phyloP scores from a whole-genome alignment of 2,329 filamentous ascomycete species.

The Diplocarpon mali region DNA sequence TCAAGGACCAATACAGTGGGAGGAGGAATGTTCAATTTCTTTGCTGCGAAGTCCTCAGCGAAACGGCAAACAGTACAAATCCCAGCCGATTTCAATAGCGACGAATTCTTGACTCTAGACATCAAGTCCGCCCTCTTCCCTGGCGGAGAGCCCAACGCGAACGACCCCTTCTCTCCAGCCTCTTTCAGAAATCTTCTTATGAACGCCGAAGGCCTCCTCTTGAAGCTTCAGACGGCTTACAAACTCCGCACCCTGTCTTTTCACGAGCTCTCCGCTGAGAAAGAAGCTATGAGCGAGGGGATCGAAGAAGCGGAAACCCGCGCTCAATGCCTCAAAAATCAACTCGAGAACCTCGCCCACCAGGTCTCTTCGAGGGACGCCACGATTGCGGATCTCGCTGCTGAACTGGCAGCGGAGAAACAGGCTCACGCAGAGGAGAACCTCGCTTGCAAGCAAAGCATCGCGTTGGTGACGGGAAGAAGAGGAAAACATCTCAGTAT shows the following conservation, averaged over 20 bases:
- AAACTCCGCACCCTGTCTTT: slow-evolving; percentile 40
- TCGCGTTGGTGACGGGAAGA: slow-evolving; percentile 19
- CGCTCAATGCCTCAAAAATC: slow-evolving; percentile 42
- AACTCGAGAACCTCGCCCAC: slow-evolving; percentile 48
- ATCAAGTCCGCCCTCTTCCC: slow-evolving; percentile 45
- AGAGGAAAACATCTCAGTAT: slow-evolving; percentile 7
- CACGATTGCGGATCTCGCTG: slow-evolving; percentile 37
- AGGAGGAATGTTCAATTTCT: slow-evolving; percentile 15
- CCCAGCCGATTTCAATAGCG: slow-evolving; percentile 28
- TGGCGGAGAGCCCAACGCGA: slow-evolving; percentile 30
- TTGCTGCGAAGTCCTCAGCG: slow-evolving; percentile 17
- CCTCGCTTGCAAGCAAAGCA: slow-evolving; percentile 23
- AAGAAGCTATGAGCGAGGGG: slow-evolving; percentile 43
- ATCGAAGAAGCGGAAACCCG: slow-evolving; percentile 43
- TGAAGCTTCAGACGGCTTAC: slow-evolving; percentile 48
- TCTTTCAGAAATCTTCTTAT: slow-evolving; percentile 50
- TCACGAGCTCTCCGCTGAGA: slow-evolving; percentile 41
- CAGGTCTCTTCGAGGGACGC: slow-evolving; percentile 43
- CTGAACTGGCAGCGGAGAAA: slow-evolving; percentile 42
- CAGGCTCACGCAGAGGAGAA: slow-evolving; percentile 25
- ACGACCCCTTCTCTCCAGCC: slow-evolving; percentile 44
- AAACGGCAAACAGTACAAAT: slow-evolving; percentile 16
- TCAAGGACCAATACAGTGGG: slow-evolving; percentile 9
- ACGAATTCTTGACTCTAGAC: slow-evolving; percentile 45
- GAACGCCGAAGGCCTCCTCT: slow-evolving; percentile 44